phyloP scores from a whole-genome alignment of 2,329 filamentous ascomycete species.

The Colletotrichum magnum region DNA sequence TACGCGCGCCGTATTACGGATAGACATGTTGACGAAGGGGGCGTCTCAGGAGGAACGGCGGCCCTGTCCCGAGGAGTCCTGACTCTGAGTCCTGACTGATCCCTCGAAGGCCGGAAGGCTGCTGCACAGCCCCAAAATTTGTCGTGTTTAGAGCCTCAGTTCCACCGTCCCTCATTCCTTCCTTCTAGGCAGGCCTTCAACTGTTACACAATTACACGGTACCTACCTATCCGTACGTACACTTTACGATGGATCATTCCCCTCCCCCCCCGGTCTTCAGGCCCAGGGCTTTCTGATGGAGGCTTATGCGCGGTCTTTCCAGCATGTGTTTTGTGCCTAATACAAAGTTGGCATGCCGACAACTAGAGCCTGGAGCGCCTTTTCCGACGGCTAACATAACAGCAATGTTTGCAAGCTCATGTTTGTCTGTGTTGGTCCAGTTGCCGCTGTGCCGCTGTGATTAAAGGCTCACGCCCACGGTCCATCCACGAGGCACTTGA shows the following conservation, averaged over 20 bases:
- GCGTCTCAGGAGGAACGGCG: no score
- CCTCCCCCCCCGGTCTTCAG: no score
- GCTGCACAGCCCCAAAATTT: conserved; percentile 32
- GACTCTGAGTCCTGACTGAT: neutral
- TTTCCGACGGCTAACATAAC: no score
- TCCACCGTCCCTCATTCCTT: conserved; percentile 27
- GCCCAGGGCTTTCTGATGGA: no score
- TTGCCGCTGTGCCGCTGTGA: conserved; percentile 30
- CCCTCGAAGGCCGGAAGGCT: neutral
- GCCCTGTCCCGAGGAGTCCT: no score
- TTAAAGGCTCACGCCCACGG: conserved; percentile 38
- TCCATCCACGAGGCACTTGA: conserved; percentile 27
- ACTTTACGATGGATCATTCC: no score
- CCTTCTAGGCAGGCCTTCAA: neutral
- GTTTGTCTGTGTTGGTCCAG: conserved; percentile 27
- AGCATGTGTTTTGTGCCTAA: no score
- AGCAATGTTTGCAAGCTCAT: neutral
- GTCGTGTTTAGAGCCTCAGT: conserved; percentile 25
- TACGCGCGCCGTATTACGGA: no score
- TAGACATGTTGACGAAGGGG: no score
- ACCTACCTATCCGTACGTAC: no score
- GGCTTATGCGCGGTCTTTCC: neutral
- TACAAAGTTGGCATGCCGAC: no score
- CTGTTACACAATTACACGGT: neutral
- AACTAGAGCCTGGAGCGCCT: no score